phyloP scores from a whole-genome alignment of 192 early-diverging fungal species.

The Coemansia sp. region DNA sequence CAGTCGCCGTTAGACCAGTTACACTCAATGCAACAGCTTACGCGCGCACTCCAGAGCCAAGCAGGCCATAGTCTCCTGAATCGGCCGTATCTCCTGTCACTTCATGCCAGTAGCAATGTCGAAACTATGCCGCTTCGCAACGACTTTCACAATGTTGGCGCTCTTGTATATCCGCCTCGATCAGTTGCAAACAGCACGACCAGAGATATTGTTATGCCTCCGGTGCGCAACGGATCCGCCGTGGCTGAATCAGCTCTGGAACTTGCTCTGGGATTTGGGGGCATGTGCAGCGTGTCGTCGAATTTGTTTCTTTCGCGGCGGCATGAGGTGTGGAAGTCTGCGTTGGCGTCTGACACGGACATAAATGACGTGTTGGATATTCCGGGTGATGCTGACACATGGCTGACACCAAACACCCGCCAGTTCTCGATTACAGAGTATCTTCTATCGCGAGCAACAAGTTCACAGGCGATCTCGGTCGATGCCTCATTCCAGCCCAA shows the following conservation, averaged over 20 bases:
- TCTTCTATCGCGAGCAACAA: slow-evolving; percentile 28
- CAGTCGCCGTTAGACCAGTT: slow-evolving; percentile 39
- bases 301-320: slow-evolving; percentile 28
- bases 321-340: slow-evolving; percentile 24
- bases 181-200: background rate
- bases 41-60: slow-evolving; percentile 14
- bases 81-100: slow-evolving; percentile 13
- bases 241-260: slow-evolving; percentile 9
- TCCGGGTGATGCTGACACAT: slow-evolving; percentile 33
- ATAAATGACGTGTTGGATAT: slow-evolving; percentile 6
- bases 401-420: slow-evolving; percentile 41
- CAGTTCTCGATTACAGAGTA: slow-evolving; percentile 46
- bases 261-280: slow-evolving; percentile 27
- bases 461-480: slow-evolving; percentile 1
- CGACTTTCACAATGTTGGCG: slow-evolving; percentile 40
- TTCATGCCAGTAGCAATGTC: slow-evolving; percentile 17
- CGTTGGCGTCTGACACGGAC: slow-evolving; percentile 6
- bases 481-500: slow-evolving; percentile 18
- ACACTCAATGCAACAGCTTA: slow-evolving; percentile 20
- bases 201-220: background rate
- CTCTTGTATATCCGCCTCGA: slow-evolving; percentile 16
- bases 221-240: background rate
- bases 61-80: slow-evolving; percentile 7
- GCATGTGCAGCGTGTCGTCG: slow-evolving; percentile 30
- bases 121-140: slow-evolving; percentile 31